phyloP scores from a whole-genome alignment of 495 filamentous ascomycete genomes.

The Staphylotrichum longicolle region DNA sequence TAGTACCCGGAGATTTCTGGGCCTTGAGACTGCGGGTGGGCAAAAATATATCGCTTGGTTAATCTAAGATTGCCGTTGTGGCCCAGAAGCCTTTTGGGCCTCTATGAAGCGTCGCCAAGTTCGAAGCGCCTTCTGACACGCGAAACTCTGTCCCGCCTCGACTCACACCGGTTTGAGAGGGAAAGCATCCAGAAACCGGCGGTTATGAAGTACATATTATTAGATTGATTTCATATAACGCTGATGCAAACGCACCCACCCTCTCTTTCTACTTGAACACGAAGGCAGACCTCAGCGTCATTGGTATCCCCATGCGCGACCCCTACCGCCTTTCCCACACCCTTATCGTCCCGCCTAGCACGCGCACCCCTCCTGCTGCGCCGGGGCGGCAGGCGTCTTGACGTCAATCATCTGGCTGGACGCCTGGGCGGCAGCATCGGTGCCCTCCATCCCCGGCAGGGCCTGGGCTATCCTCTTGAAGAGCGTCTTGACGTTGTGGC shows the following conservation, averaged over 20 bases:
- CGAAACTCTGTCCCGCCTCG: too few species aligned
- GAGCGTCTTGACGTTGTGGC: constrained; percentile 95
- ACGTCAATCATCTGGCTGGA: constrained; percentile 90
- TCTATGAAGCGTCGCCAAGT: too few species aligned
- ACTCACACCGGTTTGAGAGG: too few species aligned
- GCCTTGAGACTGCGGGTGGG: neutral
- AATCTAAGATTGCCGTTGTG: neutral
- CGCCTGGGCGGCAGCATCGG: constrained; percentile 59
- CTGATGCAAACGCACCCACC: constrained; percentile 17
- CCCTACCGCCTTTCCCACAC: neutral
- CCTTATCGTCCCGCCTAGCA: constrained; percentile 54
- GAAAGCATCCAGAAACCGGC: too few species aligned
- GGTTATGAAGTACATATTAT: constrained; percentile 17
- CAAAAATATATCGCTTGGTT: constrained; percentile 7
- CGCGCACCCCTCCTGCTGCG: constrained; percentile 75
- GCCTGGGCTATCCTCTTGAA: constrained; percentile 98
- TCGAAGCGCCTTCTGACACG: too few species aligned
- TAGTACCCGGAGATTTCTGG: constrained; percentile 4
- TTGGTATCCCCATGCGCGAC: neutral
- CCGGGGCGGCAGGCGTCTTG: constrained; percentile 68
- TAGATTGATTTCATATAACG: constrained; percentile 20
- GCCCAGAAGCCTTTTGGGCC: too few species aligned
- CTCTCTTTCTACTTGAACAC: neutral
- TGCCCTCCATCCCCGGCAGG: constrained; percentile 94
- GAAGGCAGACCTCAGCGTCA: neutral